Percentiles rank a stretch among this genome's conserved stretches.
Evolutionary conservation across 164 flowering plant genomes (phyloP).

Genomic region (Euptelea pleiosperma): DNA sequence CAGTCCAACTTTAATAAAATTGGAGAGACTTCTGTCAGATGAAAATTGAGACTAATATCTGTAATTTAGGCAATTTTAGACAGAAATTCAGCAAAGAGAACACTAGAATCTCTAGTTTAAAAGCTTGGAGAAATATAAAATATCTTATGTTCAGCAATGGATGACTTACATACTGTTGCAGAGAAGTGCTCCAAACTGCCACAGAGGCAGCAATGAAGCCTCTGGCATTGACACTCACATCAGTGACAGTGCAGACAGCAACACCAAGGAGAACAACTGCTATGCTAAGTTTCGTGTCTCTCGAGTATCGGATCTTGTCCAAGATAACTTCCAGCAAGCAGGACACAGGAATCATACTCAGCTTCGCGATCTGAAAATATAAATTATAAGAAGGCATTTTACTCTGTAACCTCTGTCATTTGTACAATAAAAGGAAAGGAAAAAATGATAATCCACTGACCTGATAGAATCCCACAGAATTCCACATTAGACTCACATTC

Average conservation of each 20-base stretch:
- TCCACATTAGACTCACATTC: slow-evolving; percentile 95
- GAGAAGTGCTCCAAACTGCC: slow-evolving; percentile 90
- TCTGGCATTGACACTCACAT: slow-evolving; percentile 76
- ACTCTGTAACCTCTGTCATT: not conserved
- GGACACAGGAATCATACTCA: slow-evolving; percentile 89
- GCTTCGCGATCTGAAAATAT: slow-evolving; percentile 70
- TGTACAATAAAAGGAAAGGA: not conserved
- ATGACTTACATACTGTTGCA: slow-evolving; percentile 85
- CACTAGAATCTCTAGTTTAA: not conserved
- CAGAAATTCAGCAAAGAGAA: not conserved
- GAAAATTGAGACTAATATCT: not conserved
- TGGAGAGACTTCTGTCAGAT: not conserved
- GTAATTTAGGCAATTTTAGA: not conserved
- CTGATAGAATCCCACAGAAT: slow-evolving; percentile 93
- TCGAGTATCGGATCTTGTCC: slow-evolving; percentile 73
- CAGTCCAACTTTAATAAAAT: not conserved
- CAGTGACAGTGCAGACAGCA: slow-evolving; percentile 88
- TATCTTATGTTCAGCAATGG: not conserved
- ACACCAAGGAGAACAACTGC: slow-evolving; percentile 75
- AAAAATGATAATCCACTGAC: slow-evolving; percentile 26
- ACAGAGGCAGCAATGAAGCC: slow-evolving; percentile 77
- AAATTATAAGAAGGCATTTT: not conserved
- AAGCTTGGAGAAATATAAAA: not conserved
- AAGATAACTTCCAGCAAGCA: slow-evolving; percentile 72
- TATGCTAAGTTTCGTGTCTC: slow-evolving; percentile 87